Percentiles rank a stretch among this genome's conserved stretches.
Evolutionary conservation across 257 asterid species (phyloP).

Genomic region (Rehmannia glutinosa): DNA sequence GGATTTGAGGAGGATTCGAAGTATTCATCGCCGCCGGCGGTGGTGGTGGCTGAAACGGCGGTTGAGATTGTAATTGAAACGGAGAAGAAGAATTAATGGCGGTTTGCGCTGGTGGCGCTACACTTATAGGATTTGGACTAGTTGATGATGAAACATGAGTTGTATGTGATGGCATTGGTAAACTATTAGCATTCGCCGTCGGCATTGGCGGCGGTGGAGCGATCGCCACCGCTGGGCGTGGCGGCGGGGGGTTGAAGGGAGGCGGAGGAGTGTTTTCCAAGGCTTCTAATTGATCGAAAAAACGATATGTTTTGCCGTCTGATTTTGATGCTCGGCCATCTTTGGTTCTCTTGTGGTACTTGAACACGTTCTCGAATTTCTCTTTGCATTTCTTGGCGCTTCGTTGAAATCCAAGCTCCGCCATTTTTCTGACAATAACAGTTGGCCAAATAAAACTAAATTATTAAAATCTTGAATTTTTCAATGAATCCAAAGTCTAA

Average conservation of each 20-base stretch:
- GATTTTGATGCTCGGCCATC: conserved; percentile 78
- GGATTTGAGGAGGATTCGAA: conserved; percentile 19
- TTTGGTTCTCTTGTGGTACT: conserved; percentile 86
- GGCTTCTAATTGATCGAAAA: conserved; percentile 73
- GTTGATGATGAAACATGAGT: conserved; percentile 66
- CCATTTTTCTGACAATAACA: conserved; percentile 59
- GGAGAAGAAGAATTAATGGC: too few species aligned
- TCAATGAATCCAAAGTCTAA: too few species aligned
- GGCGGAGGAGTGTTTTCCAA: conserved; percentile 43
- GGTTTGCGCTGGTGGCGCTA: conserved; percentile 16
- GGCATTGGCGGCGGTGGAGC: conserved; percentile 26
- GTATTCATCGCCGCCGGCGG: conserved; percentile 18
- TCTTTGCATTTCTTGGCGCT: conserved; percentile 91
- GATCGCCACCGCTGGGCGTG: neutral
- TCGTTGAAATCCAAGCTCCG: conserved; percentile 77
- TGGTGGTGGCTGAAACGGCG: neutral
- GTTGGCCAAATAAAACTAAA: too few species aligned
- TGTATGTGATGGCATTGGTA: conserved; percentile 20
- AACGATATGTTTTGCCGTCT: conserved; percentile 69
- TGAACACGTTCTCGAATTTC: conserved; percentile 88
- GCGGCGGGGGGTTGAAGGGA: conserved; percentile 21
- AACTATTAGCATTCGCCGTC: neutral
- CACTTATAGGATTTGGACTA: conserved; percentile 28
- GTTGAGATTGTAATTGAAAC: neutral
- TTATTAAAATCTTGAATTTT: conserved; percentile 23